A percentile compares a stretch with the other conserved stretches of the same genome.
These are phyloP conservation scores for Cydonia oblonga DNA, from an alignment of 331 rosid species.

Conservation along the genomic window DNA sequence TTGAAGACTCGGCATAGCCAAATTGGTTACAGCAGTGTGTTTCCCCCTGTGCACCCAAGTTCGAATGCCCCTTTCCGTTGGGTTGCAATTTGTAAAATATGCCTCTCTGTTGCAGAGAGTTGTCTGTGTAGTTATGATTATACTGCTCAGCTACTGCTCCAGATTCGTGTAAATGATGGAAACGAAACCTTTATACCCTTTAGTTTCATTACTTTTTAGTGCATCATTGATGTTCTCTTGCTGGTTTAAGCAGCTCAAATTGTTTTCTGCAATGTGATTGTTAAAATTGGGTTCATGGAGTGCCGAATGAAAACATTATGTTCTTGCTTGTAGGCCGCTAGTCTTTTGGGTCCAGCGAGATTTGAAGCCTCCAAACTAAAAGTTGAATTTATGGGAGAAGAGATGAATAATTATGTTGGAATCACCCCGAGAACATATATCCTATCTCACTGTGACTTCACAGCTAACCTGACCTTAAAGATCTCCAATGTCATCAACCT, in stretches of 20 bases:
- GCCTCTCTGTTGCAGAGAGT: not conserved
- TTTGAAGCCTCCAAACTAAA: slow-evolving; percentile 79
- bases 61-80: not conserved
- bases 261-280: not conserved
- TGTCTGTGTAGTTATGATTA: not conserved
- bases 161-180: no score
- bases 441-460: slow-evolving; percentile 88
- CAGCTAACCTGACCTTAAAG: slow-evolving; percentile 83
- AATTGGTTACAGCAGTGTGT: no score
- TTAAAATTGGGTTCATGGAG: not conserved
- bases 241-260: no score
- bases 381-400: slow-evolving; percentile 55
- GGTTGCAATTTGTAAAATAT: not conserved
- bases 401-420: slow-evolving; percentile 39
- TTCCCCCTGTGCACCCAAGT: no score
- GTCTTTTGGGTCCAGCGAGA: slow-evolving; percentile 73
- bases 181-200: no score
- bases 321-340: slow-evolving; percentile 47
- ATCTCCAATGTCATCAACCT: slow-evolving; percentile 87
- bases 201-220: no score
- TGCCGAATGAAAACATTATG: not conserved
- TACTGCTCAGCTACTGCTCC: not conserved
- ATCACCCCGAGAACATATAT: slow-evolving; percentile 87
- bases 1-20: no score
- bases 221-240: no score